Conservation (phyloP, 1,139 yeast species). For the Geotrichum reessii region DNA sequence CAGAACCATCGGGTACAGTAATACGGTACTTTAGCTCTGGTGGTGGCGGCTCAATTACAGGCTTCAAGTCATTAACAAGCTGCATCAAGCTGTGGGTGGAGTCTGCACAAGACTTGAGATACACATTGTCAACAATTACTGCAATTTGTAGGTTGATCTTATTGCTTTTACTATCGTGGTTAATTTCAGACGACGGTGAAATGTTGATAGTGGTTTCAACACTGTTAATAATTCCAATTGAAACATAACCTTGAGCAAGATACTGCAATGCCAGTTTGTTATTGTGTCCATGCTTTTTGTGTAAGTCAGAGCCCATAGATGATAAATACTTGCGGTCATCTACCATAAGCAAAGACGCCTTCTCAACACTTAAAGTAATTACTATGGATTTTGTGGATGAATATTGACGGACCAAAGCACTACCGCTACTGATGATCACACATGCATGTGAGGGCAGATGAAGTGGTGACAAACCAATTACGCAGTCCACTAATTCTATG, state of each 20-base stretch:
- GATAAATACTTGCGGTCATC: constrained; percentile 27
- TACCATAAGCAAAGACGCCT: constrained; percentile 29
- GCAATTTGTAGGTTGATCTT: constrained; percentile 5
- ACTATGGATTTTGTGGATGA: constrained; percentile 18
- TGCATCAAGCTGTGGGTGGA: constrained; percentile 69
- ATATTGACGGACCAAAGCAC: constrained; percentile 46
- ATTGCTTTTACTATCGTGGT: neutral
- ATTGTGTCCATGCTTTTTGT: constrained; percentile 1
- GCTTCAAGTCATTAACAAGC: constrained; percentile 63
- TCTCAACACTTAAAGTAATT: constrained; percentile 20
- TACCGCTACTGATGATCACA: constrained; percentile 46
- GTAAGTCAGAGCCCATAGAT: constrained; percentile 8
- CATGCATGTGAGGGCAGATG: constrained; percentile 48
- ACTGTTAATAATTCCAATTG: constrained; percentile 9
- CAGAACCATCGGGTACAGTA: constrained; percentile 33
- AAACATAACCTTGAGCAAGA: constrained; percentile 13
- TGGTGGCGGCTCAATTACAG: constrained; percentile 44
- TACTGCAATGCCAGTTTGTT: constrained; percentile 6
- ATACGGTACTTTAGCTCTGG: constrained; percentile 40
- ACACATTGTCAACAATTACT: constrained; percentile 7
- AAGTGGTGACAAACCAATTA: constrained; percentile 29
- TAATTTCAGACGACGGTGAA: neutral
- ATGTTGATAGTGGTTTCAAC: neutral
- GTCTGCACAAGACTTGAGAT: constrained; percentile 66
- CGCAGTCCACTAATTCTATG: constrained; percentile 27